Percentiles rank a stretch among this genome's conserved stretches.
These are phyloP conservation scores for Trichothecium roseum DNA, from an alignment of 2,329 filamentous ascomycete genomes.

Conservation along the genomic window DNA sequence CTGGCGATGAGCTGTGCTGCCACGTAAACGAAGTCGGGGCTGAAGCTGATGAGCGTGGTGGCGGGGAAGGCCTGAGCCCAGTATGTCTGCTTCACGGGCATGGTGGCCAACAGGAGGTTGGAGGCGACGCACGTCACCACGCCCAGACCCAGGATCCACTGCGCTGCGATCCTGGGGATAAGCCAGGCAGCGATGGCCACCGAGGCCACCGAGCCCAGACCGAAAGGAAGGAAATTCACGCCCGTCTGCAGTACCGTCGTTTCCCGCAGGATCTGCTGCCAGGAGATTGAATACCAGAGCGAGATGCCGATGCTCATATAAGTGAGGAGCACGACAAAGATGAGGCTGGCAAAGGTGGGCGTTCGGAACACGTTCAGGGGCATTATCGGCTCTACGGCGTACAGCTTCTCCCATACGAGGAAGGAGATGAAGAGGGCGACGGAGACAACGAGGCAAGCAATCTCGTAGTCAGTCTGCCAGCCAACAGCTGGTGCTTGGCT, in stretches of 20 bases:
- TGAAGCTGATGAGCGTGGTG: conserved; percentile 19
- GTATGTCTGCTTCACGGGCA: conserved; percentile 31
- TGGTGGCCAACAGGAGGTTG: conserved; percentile 22
- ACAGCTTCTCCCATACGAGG: conserved; percentile 30
- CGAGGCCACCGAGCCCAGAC: conserved; percentile 23
- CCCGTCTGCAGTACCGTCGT: conserved; percentile 26
- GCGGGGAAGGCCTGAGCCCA: conserved; percentile 29
- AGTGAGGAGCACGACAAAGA: conserved; percentile 30
- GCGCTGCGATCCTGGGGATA: conserved; percentile 32
- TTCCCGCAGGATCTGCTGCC: conserved; percentile 31
- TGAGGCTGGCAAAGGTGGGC: conserved; percentile 30
- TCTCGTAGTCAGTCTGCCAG: conserved; percentile 31
- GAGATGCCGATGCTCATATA: conserved; percentile 38
- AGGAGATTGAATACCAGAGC: conserved; percentile 36
- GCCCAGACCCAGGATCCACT: conserved; percentile 36
- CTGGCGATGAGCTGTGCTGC: conserved; percentile 43
- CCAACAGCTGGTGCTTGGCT: conserved; percentile 31
- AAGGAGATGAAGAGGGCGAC: conserved; percentile 17
- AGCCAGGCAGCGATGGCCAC: conserved; percentile 32
- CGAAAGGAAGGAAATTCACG: conserved; percentile 27
- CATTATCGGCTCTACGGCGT: conserved; percentile 30
- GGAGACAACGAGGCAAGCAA: conserved; percentile 25
- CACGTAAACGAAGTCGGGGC: conserved; percentile 38
- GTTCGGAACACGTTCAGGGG: conserved; percentile 32
- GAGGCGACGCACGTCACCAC: conserved; percentile 13